Evolutionary conservation across 495 filamentous ascomycete genomes (phyloP).

Genomic region (Aspergillus panamensis): DNA sequence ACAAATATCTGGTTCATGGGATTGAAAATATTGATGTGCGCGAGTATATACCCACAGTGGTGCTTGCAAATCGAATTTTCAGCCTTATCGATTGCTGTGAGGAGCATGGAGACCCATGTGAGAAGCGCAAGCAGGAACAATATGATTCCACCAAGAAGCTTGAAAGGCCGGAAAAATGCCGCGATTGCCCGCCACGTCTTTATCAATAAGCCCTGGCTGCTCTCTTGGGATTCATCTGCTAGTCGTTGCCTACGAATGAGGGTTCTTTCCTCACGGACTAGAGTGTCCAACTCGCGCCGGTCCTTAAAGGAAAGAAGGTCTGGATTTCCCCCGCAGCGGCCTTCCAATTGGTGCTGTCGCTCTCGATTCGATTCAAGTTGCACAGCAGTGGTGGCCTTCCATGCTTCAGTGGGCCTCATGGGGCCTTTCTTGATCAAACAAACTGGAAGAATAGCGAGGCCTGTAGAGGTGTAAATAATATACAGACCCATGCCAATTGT

Average conservation of each 20-base stretch:
- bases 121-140: conserved; percentile 67
- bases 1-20: conserved; percentile 91
- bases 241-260: conserved; percentile 85
- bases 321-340: conserved; percentile 72
- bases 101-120: conserved; percentile 87
- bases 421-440: conserved; percentile 87
- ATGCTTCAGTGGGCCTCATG: conserved; percentile 69
- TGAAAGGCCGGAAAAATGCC: conserved; percentile 76
- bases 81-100: conserved; percentile 93
- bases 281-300: conserved; percentile 78
- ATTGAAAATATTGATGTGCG: conserved; percentile 87
- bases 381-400: conserved; percentile 69
- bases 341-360: conserved; percentile 84
- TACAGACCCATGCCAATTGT: conserved; percentile 82
- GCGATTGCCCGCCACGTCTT: conserved; percentile 72
- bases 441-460: conserved; percentile 84
- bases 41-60: conserved; percentile 91
- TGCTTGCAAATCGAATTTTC: conserved; percentile 90
- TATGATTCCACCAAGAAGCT: conserved; percentile 78
- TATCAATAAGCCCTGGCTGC: conserved; percentile 65
- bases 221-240: conserved; percentile 73
- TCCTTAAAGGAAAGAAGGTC: conserved; percentile 78
- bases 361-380: conserved; percentile 85
- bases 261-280: conserved; percentile 86
- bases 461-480: conserved; percentile 80